These are phyloP conservation scores for Podospora fimiseda DNA, from an alignment of 495 filamentous ascomycete species.

Conservation along the genomic window DNA sequence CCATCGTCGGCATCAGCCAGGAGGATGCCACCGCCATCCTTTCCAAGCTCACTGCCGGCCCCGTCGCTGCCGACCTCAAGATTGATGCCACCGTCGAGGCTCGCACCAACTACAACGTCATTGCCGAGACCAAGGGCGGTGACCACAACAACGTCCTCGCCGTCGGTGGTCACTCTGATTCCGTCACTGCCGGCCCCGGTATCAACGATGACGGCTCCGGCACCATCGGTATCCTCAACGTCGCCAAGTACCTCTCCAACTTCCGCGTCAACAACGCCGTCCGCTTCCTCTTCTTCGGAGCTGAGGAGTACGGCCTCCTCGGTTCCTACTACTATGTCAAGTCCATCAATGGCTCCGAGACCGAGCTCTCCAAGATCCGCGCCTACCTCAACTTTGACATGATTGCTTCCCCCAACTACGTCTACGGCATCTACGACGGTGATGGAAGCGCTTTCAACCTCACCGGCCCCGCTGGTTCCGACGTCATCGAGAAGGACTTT, in stretches of 20 bases:
- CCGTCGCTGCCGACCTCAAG: conserved; percentile 14
- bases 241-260: conserved; percentile 53
- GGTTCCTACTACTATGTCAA: conserved; percentile 56
- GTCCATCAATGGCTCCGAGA: conserved; percentile 30
- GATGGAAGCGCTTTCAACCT: conserved; percentile 57
- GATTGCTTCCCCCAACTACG: conserved; percentile 69
- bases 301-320: conserved; percentile 60
- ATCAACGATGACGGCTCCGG: conserved; percentile 52
- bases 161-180: conserved; percentile 63
- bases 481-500: conserved; percentile 56
- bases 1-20: conserved; percentile 48
- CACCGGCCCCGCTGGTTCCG: conserved; percentile 58
- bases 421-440: conserved; percentile 64
- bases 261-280: conserved; percentile 60
- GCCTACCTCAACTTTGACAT: conserved; percentile 76
- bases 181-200: conserved; percentile 55
- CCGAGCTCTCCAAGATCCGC: conserved; percentile 47
- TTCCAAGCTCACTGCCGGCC: conserved; percentile 31
- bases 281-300: conserved; percentile 65
- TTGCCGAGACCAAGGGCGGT: conserved; percentile 59
- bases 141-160: conserved; percentile 58
- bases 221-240: conserved; percentile 54
- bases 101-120: conserved; percentile 56
- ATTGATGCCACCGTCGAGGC: conserved; percentile 39
- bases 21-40: conserved; percentile 47